Base-by-base conservation (phyloP, 2,329 filamentous ascomycete genomes). In the Drechmeria coniospora region DNA sequence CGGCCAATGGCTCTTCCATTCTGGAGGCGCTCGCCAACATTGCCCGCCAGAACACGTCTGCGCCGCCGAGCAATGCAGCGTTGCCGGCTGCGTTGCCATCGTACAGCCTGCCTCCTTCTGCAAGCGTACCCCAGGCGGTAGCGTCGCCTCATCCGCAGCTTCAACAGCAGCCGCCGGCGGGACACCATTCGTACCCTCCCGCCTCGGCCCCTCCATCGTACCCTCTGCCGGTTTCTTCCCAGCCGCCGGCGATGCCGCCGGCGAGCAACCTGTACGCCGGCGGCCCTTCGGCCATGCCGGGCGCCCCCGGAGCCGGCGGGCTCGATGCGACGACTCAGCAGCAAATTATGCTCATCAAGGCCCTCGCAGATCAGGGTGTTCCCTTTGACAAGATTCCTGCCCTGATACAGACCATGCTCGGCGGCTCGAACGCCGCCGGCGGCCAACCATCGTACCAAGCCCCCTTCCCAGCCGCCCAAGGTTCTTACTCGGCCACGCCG, bases 21-120 rank as follows among this genome's bases (percentile, higher is more conserved):
- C 63, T 86, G 53, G 79, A 80, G 49, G 78, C 78, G 24, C 65
- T 90, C 36, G 79, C 80, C 37, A 81, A 80, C 45, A 79, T 90
- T 56, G 79, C 79, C 21, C 77, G 79, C 38, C 77, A 82, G 51
- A 83, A 74, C 49, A 68, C 63, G 21, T 57, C 59, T 14, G 52
- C 60, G 29, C 52, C 59, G 28, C 53, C 63, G 28, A 50, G 44
- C 44, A 57, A 45, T 42, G 47, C 51, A 28, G 46, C 39, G 28
- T 40, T 48, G 14, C 47, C 47, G 15, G 38, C 57, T 28, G 47
- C 68, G 34, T 53, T 63, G 21, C 54, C 61, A 25, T 55, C 65
- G 28, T 53, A 56, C 46, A 46, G 38, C 31, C 41, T 54, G 34
- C 43, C 52, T 29, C 31, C n/a, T n/a, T n/a, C 47, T 30, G 40